Conservation (phyloP, 441 rosid species). For the Populus trichocarpa region DNA sequence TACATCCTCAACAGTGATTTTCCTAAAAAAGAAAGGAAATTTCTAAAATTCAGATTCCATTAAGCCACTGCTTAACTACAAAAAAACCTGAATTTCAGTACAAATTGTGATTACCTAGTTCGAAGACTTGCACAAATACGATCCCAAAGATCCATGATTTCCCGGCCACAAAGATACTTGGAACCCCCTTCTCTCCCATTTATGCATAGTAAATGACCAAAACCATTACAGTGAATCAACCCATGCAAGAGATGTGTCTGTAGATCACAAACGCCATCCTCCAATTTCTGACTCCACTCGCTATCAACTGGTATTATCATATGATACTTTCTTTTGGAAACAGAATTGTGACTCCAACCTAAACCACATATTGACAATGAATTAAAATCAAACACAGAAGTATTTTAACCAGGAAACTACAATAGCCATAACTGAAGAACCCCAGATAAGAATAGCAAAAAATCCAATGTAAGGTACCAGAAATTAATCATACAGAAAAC, state of each 20-base stretch:
- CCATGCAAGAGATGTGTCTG: slow-evolving; percentile 79
- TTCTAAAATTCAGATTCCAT: not conserved
- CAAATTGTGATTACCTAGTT: slow-evolving; percentile 42
- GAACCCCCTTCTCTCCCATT: slow-evolving; percentile 91
- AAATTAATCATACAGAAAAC: not conserved
- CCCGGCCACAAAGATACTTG: slow-evolving; percentile 59
- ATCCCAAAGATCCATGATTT: slow-evolving; percentile 85
- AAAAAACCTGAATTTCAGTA: not conserved
- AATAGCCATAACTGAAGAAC: not conserved
- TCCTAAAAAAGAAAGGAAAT: slow-evolving; percentile 34
- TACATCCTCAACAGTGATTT: slow-evolving; percentile 68
- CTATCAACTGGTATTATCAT: slow-evolving; percentile 58
- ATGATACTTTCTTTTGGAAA: slow-evolving; percentile 68
- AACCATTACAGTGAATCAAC: slow-evolving; percentile 76
- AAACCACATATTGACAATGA: not conserved
- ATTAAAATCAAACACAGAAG: not conserved
- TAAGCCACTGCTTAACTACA: not conserved
- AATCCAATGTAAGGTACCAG: not conserved
- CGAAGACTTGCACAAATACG: slow-evolving; percentile 54
- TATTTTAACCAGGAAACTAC: not conserved
- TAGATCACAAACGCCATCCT: slow-evolving; percentile 46
- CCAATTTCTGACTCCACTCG: slow-evolving; percentile 60
- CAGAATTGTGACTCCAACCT: slow-evolving; percentile 85
- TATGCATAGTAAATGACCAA: slow-evolving; percentile 74
- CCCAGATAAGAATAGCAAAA: slow-evolving; percentile 6